These are phyloP conservation scores for Chamaenerion angustifolium DNA, from an alignment of 345 rosid genomes.

Conservation along the genomic window DNA sequence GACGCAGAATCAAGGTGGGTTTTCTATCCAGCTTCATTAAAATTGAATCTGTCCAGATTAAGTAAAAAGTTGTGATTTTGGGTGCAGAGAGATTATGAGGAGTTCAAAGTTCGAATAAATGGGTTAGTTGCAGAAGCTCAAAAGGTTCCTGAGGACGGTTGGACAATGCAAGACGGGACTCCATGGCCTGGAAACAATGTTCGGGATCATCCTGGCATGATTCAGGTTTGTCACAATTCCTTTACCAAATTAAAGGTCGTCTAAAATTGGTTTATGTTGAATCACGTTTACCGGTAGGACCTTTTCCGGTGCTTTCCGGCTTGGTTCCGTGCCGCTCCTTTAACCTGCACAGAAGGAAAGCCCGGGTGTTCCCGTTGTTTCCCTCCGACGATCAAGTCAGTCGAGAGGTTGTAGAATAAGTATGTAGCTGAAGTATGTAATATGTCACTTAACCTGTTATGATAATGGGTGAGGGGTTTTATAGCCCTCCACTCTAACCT, in stretches of 20 bases:
- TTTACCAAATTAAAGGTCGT: neutral
- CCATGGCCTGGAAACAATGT: slow-evolving; percentile 66
- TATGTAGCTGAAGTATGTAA: too few relatives aligned
- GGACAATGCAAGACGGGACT: slow-evolving; percentile 67
- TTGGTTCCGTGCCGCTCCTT: too few relatives aligned
- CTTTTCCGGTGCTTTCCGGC: too few relatives aligned
- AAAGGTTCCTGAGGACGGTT: slow-evolving; percentile 55
- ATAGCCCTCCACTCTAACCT: too few relatives aligned
- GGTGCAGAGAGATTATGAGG: slow-evolving; percentile 55
- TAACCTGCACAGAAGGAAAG: too few relatives aligned
- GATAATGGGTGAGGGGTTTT: too few relatives aligned
- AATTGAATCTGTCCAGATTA: neutral
- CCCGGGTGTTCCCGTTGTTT: too few relatives aligned
- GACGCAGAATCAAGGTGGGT: slow-evolving; percentile 57
- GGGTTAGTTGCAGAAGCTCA: slow-evolving; percentile 49
- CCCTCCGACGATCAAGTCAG: too few relatives aligned
- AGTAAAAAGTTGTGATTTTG: neutral
- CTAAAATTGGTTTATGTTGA: too few relatives aligned
- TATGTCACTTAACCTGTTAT: too few relatives aligned
- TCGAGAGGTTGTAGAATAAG: too few relatives aligned
- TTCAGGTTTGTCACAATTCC: slow-evolving; percentile 27
- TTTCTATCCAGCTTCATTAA: neutral
- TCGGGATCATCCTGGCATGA: slow-evolving; percentile 60
- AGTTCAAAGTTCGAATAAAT: slow-evolving; percentile 50
- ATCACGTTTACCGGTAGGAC: too few relatives aligned